These are phyloP conservation scores for Tricholoma terreum DNA, from an alignment of 768 basidiomycete species.

Conservation along the genomic window DNA sequence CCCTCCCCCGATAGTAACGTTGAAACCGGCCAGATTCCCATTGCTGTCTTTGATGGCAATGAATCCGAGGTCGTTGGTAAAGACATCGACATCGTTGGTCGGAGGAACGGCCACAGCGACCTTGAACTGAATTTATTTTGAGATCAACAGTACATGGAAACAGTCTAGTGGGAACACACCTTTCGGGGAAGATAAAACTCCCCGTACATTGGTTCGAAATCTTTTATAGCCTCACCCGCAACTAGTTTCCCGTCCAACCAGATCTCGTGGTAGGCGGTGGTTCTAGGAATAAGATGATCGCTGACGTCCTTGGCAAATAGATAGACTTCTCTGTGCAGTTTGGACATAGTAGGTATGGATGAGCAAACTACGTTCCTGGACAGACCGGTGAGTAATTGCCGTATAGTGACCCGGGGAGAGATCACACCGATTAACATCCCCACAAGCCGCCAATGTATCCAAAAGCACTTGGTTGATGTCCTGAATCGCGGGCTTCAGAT, in stretches of 20 bases:
- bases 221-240: constrained; percentile 89
- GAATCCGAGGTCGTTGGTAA: constrained; percentile 94
- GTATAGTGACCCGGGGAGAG: not conserved
- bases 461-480: constrained; percentile 88
- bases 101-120: constrained; percentile 95
- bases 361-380: constrained; percentile 86
- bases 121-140: constrained; percentile 70
- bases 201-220: constrained; percentile 96
- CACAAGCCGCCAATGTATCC: constrained; percentile 97
- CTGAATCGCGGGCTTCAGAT: constrained; percentile 95
- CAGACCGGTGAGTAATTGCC: not conserved
- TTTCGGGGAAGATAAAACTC: constrained; percentile 96
- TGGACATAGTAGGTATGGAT: constrained; percentile 87
- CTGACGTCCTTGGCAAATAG: constrained; percentile 83
- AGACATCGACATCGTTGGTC: constrained; percentile 94
- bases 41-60: constrained; percentile 83
- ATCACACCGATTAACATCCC: constrained; percentile 87
- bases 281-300: constrained; percentile 83
- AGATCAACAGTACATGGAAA: not conserved
- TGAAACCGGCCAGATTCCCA: constrained; percentile 86
- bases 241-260: constrained; percentile 98
- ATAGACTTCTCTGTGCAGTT: constrained; percentile 78
- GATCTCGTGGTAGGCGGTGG: constrained; percentile 96
- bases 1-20: constrained; percentile 91
- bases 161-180: constrained; percentile 38